phyloP scores from a whole-genome alignment of 1,139 yeast genomes.

The Blastobotrys buckinghamii region DNA sequence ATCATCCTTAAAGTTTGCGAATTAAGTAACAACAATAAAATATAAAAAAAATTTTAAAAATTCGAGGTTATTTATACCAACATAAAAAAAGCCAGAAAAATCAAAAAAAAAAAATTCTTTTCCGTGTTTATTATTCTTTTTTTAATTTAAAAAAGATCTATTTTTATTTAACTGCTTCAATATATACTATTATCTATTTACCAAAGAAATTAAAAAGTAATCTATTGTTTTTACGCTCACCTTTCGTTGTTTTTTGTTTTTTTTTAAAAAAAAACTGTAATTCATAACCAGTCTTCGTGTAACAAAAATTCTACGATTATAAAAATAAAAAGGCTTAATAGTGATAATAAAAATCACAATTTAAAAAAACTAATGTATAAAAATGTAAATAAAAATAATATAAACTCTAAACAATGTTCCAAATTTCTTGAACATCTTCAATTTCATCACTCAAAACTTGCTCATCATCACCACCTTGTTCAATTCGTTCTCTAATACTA shows the following conservation, averaged over 20 bases:
- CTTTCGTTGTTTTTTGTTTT: too few species aligned
- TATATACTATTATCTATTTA: too few species aligned
- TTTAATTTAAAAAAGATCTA: background rate
- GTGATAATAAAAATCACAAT: background rate
- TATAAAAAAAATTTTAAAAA: background rate
- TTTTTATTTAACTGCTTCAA: too few species aligned
- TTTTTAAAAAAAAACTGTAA: too few species aligned
- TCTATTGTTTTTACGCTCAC: too few species aligned
- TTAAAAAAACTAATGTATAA: background rate
- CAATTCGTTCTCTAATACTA: constrained; percentile 79
- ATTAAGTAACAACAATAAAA: background rate
- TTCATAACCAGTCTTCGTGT: too few species aligned
- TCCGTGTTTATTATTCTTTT: background rate
- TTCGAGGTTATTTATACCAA: background rate
- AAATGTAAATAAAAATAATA: background rate
- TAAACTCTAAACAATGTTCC: constrained; percentile 64
- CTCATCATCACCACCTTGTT: constrained; percentile 88
- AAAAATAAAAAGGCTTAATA: background rate
- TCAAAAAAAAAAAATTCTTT: too few species aligned
- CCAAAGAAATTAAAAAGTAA: too few species aligned
- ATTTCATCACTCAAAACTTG: constrained; percentile 76
- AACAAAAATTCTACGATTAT: too few species aligned
- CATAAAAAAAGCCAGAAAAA: too few species aligned
- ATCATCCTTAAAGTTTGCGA: too few species aligned
- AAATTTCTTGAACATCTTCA: constrained; percentile 81